phyloP scores from a whole-genome alignment of 2,329 filamentous ascomycete species.

The Colletotrichum tanaceti region DNA sequence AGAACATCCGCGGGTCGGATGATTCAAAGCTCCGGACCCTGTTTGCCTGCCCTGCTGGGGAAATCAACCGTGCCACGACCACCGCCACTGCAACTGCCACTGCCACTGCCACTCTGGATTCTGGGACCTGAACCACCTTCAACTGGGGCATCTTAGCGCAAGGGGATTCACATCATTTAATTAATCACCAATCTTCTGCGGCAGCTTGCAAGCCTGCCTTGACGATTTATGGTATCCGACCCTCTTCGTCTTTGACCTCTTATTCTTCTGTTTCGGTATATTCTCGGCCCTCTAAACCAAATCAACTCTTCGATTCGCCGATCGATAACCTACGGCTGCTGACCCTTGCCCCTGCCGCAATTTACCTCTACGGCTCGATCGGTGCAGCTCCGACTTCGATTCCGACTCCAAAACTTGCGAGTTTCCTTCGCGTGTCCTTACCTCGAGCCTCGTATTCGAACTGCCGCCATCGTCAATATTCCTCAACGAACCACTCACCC shows the following conservation, averaged over 20 bases:
- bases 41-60: not conserved
- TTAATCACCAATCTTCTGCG: conserved; percentile 8
- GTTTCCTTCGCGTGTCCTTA: conserved; percentile 19
- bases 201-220: conserved; percentile 23
- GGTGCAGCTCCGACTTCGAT: conserved; percentile 1
- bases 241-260: conserved; percentile 1
- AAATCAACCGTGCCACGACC: conserved; percentile 9
- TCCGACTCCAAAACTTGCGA: not conserved
- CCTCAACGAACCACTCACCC: not conserved
- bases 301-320: not conserved
- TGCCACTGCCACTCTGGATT: conserved; percentile 1
- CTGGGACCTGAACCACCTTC: conserved; percentile 28
- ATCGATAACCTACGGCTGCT: not conserved
- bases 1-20: not conserved
- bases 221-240: conserved; percentile 36
- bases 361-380: not conserved
- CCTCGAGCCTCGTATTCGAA: not conserved
- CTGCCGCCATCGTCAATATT: not conserved
- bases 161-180: not conserved
- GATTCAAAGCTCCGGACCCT: conserved; percentile 7
- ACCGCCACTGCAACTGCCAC: conserved; percentile 15
- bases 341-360: not conserved
- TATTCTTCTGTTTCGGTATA: not conserved
- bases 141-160: conserved; percentile 21
- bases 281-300: conserved; percentile 1